phyloP scores from a whole-genome alignment of 257 asterid species.

The Solanum pimpinellifolium region DNA sequence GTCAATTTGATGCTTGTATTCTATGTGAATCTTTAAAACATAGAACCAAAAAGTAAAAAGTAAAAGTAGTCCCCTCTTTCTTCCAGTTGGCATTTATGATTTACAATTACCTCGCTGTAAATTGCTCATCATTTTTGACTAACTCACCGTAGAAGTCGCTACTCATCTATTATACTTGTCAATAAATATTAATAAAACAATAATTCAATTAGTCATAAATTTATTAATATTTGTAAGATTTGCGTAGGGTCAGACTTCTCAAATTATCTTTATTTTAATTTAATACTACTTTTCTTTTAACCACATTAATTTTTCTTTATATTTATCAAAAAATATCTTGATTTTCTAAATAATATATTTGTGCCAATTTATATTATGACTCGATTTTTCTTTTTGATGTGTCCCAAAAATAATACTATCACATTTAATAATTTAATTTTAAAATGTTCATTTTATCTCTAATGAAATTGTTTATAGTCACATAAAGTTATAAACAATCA shows the following conservation, averaged over 20 bases:
- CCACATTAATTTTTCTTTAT: background rate
- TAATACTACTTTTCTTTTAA: background rate
- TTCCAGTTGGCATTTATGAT: background rate
- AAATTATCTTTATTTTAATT: background rate
- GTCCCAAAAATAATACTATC: too few relatives aligned
- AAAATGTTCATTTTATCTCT: too few relatives aligned
- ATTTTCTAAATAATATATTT: background rate
- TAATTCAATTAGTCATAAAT: too few relatives aligned
- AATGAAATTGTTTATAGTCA: background rate
- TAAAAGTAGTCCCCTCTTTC: background rate
- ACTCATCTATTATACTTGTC: background rate
- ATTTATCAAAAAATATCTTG: background rate
- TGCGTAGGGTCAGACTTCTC: background rate
- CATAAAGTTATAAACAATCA: too few relatives aligned
- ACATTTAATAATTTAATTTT: too few relatives aligned
- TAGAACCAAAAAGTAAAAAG: background rate
- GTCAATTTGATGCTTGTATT: background rate
- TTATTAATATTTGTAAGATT: too few relatives aligned
- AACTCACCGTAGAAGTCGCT: background rate
- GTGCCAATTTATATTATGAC: too few relatives aligned
- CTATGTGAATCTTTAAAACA: background rate
- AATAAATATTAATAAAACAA: too few relatives aligned
- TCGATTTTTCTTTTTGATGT: too few relatives aligned
- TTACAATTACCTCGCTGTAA: background rate
- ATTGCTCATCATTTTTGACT: background rate